phyloP scores from a whole-genome alignment of 2,329 filamentous ascomycete species.

The Claviceps cyperi region DNA sequence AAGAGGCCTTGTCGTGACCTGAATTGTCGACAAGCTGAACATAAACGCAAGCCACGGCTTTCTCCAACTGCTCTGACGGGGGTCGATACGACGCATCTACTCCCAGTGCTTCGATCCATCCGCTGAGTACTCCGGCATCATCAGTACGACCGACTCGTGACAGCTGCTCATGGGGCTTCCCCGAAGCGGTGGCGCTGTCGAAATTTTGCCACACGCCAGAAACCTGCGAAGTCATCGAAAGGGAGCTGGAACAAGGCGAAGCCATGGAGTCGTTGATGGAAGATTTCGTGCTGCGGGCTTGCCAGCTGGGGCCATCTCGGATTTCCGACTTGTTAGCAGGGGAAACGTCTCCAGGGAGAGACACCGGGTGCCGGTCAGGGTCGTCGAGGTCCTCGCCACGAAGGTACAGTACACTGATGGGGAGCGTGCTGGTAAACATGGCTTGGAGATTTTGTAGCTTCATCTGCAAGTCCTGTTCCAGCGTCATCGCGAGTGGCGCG shows the following conservation, averaged over 20 bases:
- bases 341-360: conserved; percentile 51
- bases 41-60: conserved; percentile 79
- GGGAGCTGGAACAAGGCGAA: conserved; percentile 51
- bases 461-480: conserved; percentile 63
- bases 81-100: conserved; percentile 79
- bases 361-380: conserved; percentile 63
- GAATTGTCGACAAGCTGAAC: conserved; percentile 43
- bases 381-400: conserved; percentile 67
- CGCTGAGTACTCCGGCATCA: conserved; percentile 51
- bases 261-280: conserved; percentile 49
- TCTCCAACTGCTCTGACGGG: conserved; percentile 55
- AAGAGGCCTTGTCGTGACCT: conserved; percentile 39
- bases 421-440: conserved; percentile 76
- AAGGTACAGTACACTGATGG: conserved; percentile 64
- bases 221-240: conserved; percentile 45
- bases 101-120: conserved; percentile 82
- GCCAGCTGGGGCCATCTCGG: conserved; percentile 35
- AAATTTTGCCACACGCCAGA: conserved; percentile 43
- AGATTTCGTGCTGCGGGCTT: conserved; percentile 36
- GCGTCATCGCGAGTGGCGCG: conserved; percentile 28
- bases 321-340: conserved; percentile 40
- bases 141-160: conserved; percentile 39
- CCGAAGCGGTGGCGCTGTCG: conserved; percentile 31
- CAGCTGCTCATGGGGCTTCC: conserved; percentile 36
- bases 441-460: conserved; percentile 69